A percentile compares a stretch with the other conserved stretches of the same genome.
Evolutionary conservation across 495 filamentous ascomycete genomes (phyloP).

Genomic region (Platismatia glauca): DNA sequence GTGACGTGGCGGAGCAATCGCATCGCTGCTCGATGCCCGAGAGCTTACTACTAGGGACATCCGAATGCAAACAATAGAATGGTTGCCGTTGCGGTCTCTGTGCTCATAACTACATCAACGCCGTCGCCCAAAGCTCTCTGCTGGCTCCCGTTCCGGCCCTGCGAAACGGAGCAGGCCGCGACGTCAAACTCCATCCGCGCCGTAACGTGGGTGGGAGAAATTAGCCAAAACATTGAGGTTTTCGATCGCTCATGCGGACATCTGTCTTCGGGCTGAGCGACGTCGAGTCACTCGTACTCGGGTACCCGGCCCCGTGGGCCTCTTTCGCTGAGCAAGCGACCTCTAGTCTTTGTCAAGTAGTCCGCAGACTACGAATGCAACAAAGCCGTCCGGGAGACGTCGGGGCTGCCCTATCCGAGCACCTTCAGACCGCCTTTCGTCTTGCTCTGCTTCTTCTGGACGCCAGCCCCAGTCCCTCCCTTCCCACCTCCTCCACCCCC

Average conservation of each 20-base stretch:
- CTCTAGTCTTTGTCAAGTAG: neutral
- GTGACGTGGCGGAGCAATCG: neutral
- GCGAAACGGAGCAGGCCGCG: neutral
- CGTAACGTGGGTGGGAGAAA: neutral
- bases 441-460: slow-evolving; percentile 70
- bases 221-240: neutral
- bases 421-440: slow-evolving; percentile 72
- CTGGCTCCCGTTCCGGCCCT: neutral
- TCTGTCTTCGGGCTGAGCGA: neutral
- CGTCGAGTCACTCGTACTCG: neutral
- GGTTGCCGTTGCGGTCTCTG: neutral
- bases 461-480: slow-evolving; percentile 47
- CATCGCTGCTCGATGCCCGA: neutral
- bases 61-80: neutral
- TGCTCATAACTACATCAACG: neutral
- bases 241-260: neutral
- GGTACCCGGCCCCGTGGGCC: neutral
- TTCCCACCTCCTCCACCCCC: slow-evolving; percentile 30
- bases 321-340: neutral
- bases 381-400: neutral
- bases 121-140: neutral
- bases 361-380: neutral
- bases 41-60: neutral
- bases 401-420: slow-evolving; percentile 59
- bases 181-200: neutral